Conservation (phyloP, 2,329 filamentous ascomycete species). For the Apiospora rasikravindrae region DNA sequence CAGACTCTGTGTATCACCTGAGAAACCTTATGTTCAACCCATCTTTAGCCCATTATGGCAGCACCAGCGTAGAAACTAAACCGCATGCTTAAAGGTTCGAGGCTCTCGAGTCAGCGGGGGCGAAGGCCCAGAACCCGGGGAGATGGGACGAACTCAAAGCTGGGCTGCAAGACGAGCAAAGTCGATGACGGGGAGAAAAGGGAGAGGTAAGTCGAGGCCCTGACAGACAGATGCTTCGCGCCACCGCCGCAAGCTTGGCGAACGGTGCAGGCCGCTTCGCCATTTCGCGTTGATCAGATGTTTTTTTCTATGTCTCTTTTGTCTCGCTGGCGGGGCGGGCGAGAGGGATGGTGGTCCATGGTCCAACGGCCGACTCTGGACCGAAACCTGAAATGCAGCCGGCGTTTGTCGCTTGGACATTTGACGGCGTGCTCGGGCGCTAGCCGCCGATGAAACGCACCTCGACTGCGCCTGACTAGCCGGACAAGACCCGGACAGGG, state of each 20-base stretch:
- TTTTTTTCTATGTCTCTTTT: not conserved
- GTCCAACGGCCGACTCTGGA: not conserved
- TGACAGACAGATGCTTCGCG: not conserved
- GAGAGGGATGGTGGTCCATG: not conserved
- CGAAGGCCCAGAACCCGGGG: not conserved
- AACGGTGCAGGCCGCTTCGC: not conserved
- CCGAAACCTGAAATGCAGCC: not conserved
- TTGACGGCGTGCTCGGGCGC: not conserved
- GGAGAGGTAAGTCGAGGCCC: too few species aligned
- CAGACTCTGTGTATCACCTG: not conserved
- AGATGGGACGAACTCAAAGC: slow-evolving; percentile 1
- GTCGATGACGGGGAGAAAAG: not conserved
- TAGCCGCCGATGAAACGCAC: slow-evolving; percentile 7
- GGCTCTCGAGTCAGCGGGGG: not conserved
- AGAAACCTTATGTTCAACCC: not conserved
- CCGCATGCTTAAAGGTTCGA: not conserved
- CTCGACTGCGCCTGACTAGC: not conserved
- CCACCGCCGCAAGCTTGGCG: not conserved
- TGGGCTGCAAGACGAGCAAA: not conserved
- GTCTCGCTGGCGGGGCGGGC: not conserved
- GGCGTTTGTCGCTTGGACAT: not conserved
- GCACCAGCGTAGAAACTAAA: not conserved
- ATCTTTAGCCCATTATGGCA: not conserved
- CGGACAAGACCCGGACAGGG: not conserved
- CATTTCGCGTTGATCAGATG: not conserved